These are phyloP conservation scores for Trichoderma gracile DNA, from an alignment of 2,329 filamentous ascomycete species.

Conservation along the genomic window DNA sequence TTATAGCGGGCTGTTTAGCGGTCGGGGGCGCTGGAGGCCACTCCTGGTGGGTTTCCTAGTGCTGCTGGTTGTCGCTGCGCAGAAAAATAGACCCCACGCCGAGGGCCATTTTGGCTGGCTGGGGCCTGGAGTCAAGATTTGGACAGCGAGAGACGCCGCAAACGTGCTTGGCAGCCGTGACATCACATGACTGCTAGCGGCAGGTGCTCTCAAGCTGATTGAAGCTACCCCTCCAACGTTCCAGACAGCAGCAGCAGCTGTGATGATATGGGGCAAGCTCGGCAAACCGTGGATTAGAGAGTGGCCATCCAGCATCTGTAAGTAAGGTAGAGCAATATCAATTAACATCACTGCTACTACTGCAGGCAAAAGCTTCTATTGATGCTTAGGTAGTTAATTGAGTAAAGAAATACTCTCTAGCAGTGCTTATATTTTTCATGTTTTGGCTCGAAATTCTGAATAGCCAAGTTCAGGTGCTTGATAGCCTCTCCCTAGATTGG, in stretches of 20 bases:
- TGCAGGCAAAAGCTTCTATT: too few relatives aligned
- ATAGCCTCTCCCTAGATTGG: too few relatives aligned
- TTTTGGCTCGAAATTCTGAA: too few relatives aligned
- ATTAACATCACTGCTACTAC: too few relatives aligned
- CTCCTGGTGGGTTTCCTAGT: background rate
- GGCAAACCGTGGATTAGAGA: background rate
- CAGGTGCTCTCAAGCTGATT: background rate
- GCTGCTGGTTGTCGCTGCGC: slow-evolving; percentile 5
- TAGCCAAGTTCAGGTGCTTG: too few relatives aligned
- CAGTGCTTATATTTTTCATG: too few relatives aligned
- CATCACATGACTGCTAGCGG: slow-evolving; percentile 23
- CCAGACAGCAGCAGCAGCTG: background rate
- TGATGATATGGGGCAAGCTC: slow-evolving; percentile 1
- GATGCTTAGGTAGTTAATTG: too few relatives aligned
- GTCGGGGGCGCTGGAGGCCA: slow-evolving; percentile 3
- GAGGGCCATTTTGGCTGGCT: background rate
- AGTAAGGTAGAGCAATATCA: too few relatives aligned
- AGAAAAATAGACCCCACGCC: slow-evolving; percentile 22
- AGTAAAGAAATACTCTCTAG: too few relatives aligned
- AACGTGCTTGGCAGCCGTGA: background rate
- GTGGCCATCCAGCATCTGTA: too few relatives aligned
- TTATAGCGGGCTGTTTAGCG: background rate
- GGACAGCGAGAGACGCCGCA: slow-evolving; percentile 11
- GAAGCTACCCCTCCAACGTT: slow-evolving; percentile 24
- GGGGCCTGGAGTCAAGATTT: slow-evolving; percentile 19